Evolutionary conservation across 306 rosid genomes (phyloP).

Genomic region (Sindora glabra): DNA sequence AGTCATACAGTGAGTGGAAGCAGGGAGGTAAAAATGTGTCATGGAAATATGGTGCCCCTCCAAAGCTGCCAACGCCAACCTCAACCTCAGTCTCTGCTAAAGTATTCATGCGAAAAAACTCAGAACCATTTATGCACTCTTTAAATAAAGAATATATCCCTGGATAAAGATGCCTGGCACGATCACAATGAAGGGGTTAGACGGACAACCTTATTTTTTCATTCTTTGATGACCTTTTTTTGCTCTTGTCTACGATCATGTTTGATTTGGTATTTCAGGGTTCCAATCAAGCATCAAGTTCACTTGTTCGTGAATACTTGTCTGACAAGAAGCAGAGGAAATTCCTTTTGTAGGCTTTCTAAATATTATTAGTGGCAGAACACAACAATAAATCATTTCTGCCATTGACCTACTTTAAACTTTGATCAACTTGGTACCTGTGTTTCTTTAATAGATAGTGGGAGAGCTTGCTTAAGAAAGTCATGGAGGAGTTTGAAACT

Average conservation of each 20-base stretch:
- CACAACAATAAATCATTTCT: too few relatives aligned
- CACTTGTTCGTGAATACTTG: slow-evolving; percentile 59
- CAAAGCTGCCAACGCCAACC: slow-evolving; percentile 47
- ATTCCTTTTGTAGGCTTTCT: slow-evolving; percentile 78
- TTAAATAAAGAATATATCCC: slow-evolving; percentile 25
- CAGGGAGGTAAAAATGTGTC: slow-evolving; percentile 55
- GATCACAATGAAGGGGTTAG: slow-evolving; percentile 56
- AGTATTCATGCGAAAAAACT: slow-evolving; percentile 41
- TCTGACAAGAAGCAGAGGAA: slow-evolving; percentile 65
- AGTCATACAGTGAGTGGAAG: slow-evolving; percentile 68
- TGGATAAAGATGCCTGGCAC: slow-evolving; percentile 42
- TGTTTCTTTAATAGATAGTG: slow-evolving; percentile 70
- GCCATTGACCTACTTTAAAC: too few relatives aligned
- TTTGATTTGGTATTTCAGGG: slow-evolving; percentile 40
- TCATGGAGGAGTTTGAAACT: slow-evolving; percentile 69
- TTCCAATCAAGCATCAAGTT: slow-evolving; percentile 37
- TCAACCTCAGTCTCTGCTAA: too few relatives aligned
- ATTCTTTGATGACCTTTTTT: too few relatives aligned
- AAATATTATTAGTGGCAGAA: too few relatives aligned
- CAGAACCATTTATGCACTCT: slow-evolving; percentile 56
- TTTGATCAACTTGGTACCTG: too few relatives aligned
- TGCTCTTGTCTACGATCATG: too few relatives aligned
- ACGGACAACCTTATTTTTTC: too few relatives aligned
- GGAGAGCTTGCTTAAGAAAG: slow-evolving; percentile 66
- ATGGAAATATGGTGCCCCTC: slow-evolving; percentile 58